Evolutionary conservation across 345 rosid genomes (phyloP).

Genomic region (Hypericum perforatum): DNA sequence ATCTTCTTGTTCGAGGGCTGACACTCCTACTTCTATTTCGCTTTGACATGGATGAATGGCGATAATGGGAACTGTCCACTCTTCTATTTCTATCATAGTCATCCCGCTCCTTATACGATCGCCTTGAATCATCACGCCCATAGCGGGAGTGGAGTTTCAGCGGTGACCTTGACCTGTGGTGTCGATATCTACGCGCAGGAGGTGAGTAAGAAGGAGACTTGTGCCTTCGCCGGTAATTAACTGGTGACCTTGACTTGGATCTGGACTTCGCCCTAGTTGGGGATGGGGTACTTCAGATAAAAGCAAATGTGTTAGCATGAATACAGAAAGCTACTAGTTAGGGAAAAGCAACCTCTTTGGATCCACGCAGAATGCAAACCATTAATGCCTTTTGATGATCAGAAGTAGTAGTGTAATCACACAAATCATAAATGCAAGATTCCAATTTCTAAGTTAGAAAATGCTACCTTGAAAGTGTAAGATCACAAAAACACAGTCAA

Average conservation of each 20-base stretch:
- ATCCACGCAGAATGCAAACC: no score
- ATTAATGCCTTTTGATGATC: no score
- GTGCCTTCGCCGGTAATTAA: conserved; percentile 44
- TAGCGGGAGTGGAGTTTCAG: conserved; percentile 40
- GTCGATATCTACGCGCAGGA: conserved; percentile 43
- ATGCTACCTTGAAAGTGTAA: no score
- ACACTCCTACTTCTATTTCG: conserved; percentile 66
- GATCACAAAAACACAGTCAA: no score
- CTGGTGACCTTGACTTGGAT: conserved; percentile 71
- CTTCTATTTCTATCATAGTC: conserved; percentile 39
- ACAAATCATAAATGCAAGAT: no score
- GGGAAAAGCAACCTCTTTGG: no score
- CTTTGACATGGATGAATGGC: conserved; percentile 44
- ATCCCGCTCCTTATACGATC: conserved; percentile 53
- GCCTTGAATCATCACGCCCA: conserved; percentile 50
- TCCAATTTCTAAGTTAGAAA: no score
- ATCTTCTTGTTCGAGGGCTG: conserved; percentile 56
- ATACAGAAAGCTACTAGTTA: not conserved
- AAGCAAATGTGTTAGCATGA: conserved; percentile 4
- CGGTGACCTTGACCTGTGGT: conserved; percentile 66
- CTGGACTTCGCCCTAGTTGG: conserved; percentile 53
- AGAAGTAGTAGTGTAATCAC: no score
- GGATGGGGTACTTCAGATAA: conserved; percentile 58
- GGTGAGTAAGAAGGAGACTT: conserved; percentile 73
- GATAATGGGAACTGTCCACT: conserved; percentile 46